Evolutionary conservation across 441 rosid genomes (phyloP), one percentile per base, ranked within the genome.

Genomic region (Arabidopsis lyrata): DNA sequence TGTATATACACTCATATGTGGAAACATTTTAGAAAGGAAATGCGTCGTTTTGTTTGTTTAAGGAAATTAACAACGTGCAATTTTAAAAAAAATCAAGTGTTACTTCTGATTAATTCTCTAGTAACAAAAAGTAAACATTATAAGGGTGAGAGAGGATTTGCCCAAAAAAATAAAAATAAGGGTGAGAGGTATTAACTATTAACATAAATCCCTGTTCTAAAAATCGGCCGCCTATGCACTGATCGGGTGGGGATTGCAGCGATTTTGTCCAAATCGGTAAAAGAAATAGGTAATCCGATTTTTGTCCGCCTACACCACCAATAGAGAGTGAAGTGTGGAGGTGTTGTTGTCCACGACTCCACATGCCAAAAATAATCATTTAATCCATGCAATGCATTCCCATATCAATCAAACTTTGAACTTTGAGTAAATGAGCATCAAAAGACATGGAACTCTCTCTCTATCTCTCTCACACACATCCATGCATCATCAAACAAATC

Each of bases 321-420:
- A 62, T 63, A 2, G 35, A 18, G 38, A 4, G 6, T 34, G 41
- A 56, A 56, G 6, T 35, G 42, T 22, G 70, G 62, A 44, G 56
- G 55, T 63, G 38, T 34, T 42, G 16, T 32, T 15, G 42, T 34
- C 42, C 24, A 56, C 62, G 42, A 56, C 8, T 72, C 48, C 47
- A 72, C 77, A 58, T 73, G 59, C 72, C 39, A 3, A 8, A 34
- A 73, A 36, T 5, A 56, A 44, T n/a, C 29, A 63, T 63, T 20
- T 2, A 72, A 44, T 1, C 61, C 58, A 55, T 63, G 57, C 70
- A 68, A 55, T 63, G 48, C 70, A 68, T 54, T 47, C 36, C 47
- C 48, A 7, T 32, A 54, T 42, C 16, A 20, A 55, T 63, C 12
- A 45, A 64, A 45, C 42, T 63, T 45, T 45, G n/a, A 38, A 22